Evolutionary conservation across 805 yeast genomes (phyloP).

Genomic region (Lipomyces spencermartinsiae): DNA sequence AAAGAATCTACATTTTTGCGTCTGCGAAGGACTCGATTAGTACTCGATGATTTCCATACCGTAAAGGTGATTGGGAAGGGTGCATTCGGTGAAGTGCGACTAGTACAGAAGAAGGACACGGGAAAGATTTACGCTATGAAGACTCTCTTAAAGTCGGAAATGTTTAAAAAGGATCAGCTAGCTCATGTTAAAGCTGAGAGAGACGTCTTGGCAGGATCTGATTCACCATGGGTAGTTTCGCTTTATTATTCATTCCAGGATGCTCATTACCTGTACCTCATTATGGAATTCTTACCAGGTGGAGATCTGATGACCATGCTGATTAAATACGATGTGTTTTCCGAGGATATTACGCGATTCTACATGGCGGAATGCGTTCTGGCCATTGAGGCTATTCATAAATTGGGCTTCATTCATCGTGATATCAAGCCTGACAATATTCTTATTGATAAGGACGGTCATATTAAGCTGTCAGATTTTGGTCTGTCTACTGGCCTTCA

Average conservation of each 20-base stretch:
- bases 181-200: conserved; percentile 96
- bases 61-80: conserved; percentile 95
- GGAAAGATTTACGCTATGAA: conserved; percentile 96
- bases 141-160: conserved; percentile 85
- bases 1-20: conserved; percentile 88
- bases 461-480: conserved; percentile 72
- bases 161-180: conserved; percentile 92
- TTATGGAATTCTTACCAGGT: conserved; percentile 84
- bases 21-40: conserved; percentile 79
- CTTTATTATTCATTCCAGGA: conserved; percentile 84
- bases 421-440: conserved; percentile 98
- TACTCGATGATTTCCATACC: conserved; percentile 83
- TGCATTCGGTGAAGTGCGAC: conserved; percentile 95
- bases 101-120: conserved; percentile 90
- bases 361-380: conserved; percentile 96
- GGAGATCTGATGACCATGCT: conserved; percentile 94
- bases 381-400: conserved; percentile 93
- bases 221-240: conserved; percentile 88
- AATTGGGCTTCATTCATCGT: conserved; percentile 91
- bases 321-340: conserved; percentile 90
- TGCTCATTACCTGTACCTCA: conserved; percentile 71
- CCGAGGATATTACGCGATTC: conserved; percentile 86
- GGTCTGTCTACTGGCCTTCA: conserved; percentile 92
- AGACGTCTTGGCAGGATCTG: conserved; percentile 90
- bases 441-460: conserved; percentile 78